These are phyloP conservation scores for Dictyostelium intermedium DNA, from an alignment of 78 protist species.

Conservation along the genomic window DNA sequence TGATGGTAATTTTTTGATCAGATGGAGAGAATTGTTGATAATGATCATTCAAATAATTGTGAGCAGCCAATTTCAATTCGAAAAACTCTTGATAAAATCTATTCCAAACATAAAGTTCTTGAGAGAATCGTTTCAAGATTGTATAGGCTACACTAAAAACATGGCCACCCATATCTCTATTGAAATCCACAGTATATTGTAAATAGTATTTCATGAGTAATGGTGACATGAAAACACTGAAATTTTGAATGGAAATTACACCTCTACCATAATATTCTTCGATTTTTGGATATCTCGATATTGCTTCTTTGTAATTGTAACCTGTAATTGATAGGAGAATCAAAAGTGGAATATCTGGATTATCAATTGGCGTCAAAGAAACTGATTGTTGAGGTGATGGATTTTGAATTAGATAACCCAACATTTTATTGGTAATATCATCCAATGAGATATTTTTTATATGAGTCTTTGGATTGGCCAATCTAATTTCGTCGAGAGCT, in stretches of 20 bases:
- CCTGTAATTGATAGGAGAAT: background rate
- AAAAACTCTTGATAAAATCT: background rate
- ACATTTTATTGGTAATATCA: background rate
- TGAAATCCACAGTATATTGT: background rate
- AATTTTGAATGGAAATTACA: background rate
- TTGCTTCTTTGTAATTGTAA: background rate
- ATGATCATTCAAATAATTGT: background rate
- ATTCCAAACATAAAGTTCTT: background rate
- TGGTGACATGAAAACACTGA: background rate
- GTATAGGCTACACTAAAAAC: background rate
- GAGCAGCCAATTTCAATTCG: background rate
- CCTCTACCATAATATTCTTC: background rate
- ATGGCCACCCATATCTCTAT: background rate
- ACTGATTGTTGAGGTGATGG: background rate
- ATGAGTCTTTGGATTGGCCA: background rate
- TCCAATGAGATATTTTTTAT: background rate
- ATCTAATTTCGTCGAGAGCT: background rate
- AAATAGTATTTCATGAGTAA: background rate
- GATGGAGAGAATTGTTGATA: background rate
- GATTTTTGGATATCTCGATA: background rate
- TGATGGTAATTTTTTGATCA: background rate
- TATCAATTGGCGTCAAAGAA: background rate
- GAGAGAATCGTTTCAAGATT: background rate
- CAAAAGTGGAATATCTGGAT: background rate
- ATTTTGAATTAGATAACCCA: background rate